phyloP scores from a whole-genome alignment of 140 eudicot species.

The Anethum foeniculum region DNA sequence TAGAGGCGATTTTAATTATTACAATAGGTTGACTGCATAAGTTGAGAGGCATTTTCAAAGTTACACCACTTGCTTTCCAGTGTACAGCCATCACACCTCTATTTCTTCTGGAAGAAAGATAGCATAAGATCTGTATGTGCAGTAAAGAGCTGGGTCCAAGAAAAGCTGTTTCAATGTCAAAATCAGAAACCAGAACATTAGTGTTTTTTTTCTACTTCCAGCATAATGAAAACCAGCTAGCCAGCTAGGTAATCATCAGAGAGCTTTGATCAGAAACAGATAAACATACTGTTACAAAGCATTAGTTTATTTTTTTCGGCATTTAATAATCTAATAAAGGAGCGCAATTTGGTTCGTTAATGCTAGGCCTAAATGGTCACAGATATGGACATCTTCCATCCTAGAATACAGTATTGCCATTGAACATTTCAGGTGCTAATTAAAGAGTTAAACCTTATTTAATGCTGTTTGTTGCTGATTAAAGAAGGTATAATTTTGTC shows the following conservation, averaged over 20 bases:
- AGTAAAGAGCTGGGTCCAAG: conserved; percentile 91
- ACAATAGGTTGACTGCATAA: neutral
- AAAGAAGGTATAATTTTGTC: neutral
- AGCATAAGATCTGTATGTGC: conserved; percentile 93
- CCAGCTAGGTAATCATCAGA: neutral
- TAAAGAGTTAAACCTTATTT: neutral
- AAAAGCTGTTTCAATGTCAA: conserved; percentile 47
- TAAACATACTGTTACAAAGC: neutral
- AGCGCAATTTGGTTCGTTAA: neutral
- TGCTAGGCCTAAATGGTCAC: neutral
- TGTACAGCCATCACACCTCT: conserved; percentile 23
- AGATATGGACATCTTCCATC: neutral
- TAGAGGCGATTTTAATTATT: neutral
- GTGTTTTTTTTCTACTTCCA: conserved; percentile 9
- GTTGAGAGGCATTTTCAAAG: conserved; percentile 14
- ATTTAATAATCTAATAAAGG: neutral
- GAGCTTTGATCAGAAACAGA: neutral
- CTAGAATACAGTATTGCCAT: neutral
- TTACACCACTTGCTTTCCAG: conserved; percentile 33
- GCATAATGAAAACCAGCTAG: neutral
- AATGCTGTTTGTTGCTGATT: neutral
- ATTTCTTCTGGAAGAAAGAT: conserved; percentile 92
- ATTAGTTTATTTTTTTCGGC: neutral
- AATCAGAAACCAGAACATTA: conserved; percentile 8
- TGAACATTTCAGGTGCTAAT: neutral